A percentile compares a stretch with the other conserved stretches of the same genome.
phyloP scores from a whole-genome alignment of 2,329 filamentous ascomycete species.

The Ceratocystis papillata region DNA sequence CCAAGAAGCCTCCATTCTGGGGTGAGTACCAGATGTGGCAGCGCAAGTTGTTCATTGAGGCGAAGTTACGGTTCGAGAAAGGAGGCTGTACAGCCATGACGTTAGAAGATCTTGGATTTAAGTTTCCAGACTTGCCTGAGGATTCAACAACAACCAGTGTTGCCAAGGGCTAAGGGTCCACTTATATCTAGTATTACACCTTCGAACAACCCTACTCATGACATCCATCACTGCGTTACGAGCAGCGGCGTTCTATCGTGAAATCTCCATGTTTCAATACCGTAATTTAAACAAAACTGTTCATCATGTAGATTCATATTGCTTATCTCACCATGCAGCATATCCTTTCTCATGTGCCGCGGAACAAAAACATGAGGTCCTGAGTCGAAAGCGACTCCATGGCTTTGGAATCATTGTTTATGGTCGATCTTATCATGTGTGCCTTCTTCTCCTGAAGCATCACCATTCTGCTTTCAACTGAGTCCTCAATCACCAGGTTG shows the following conservation, averaged over 20 bases:
- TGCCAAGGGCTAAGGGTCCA: not conserved
- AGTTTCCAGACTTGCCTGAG: constrained; percentile 33
- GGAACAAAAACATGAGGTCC: constrained; percentile 94
- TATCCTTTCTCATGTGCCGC: constrained; percentile 44
- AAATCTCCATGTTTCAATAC: not conserved
- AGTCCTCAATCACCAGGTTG: constrained; percentile 90
- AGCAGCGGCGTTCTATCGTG: too few relatives aligned
- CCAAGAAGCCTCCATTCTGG: constrained; percentile 59
- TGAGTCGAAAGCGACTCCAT: constrained; percentile 84
- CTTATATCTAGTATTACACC: not conserved
- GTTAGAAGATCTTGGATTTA: constrained; percentile 62
- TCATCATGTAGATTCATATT: too few relatives aligned
- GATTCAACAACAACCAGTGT: constrained; percentile 23
- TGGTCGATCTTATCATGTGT: constrained; percentile 92
- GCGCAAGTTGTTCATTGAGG: constrained; percentile 53
- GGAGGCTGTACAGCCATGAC: constrained; percentile 53
- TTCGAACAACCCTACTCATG: not conserved
- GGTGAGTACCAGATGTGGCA: constrained; percentile 60
- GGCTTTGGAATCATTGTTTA: constrained; percentile 83
- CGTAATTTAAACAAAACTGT: not conserved
- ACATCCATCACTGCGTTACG: not conserved
- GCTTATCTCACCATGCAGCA: not conserved
- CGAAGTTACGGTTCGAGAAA: constrained; percentile 61
- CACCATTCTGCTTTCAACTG: constrained; percentile 91
- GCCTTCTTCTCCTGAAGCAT: constrained; percentile 97